Base-by-base conservation (phyloP, 768 basidiomycete genomes). In the Amanita phalloides region DNA sequence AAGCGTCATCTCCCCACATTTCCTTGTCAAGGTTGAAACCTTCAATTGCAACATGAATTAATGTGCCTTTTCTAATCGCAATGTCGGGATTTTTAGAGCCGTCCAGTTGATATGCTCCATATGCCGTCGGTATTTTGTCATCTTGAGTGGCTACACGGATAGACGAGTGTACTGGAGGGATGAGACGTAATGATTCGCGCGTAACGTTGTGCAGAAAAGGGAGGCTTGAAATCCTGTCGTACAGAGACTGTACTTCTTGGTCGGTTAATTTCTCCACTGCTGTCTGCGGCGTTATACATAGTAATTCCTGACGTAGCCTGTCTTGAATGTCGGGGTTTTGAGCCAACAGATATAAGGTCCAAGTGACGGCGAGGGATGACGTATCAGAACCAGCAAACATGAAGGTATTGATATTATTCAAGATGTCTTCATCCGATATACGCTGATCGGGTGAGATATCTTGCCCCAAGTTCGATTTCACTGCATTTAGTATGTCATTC, bases 381-480 rank as follows among this genome's bases (percentile, higher is more conserved):
- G 90, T 90, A 60, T 94, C 90, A 10, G 91, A 89, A 3, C 92
- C 92, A 20, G 86, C 90, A 62, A 92, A 90, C 74, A 92, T 81
- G 64, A 94, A 87, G 0, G 90, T 92, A 58, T 87, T 90, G 65
- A 94, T 82, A 54, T 82, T 91, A 60, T 89, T 72, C 9, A 92
- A 72, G 47, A 94, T 83, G 59, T 95, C 93, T 28, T 86, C 81
- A 60, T 96, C 93, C 0, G 90, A 86, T 57, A 95, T 82, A 33
- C 83, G 78, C 55, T 85, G 79, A 45, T 85, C 81, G 0, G 71
- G 70, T 30, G 81, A 73, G 13, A 89, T 68, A 54, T 91, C 86
- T 0, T 71, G 76, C 2, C 88, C 80, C 53, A 80, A 60, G 63
- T 94, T 95, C 2, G 90, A 86, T 66, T 86, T 87, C 48, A 95